Evolutionary conservation across 1,139 yeast genomes (phyloP).

Genomic region (Blastobotrys apis): DNA sequence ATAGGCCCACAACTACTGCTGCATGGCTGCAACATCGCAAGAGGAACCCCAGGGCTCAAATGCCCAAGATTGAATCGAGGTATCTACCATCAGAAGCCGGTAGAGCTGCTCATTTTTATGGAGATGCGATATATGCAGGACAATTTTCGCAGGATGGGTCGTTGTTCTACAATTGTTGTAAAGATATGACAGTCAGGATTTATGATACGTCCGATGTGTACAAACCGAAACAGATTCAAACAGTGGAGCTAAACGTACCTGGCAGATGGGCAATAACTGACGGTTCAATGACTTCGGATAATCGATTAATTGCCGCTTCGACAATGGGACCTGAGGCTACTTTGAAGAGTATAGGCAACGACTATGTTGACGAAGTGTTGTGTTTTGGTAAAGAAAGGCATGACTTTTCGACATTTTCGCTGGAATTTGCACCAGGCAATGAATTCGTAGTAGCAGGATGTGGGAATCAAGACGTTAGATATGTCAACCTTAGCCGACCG

Average conservation of each 20-base stretch:
- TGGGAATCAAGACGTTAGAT: slow-evolving; percentile 6
- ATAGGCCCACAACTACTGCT: too few species aligned
- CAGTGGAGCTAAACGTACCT: slow-evolving; percentile 14
- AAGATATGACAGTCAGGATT: slow-evolving; percentile 28
- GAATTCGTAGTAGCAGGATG: slow-evolving; percentile 3
- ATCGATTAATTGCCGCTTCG: slow-evolving; percentile 23
- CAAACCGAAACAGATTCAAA: slow-evolving; percentile 21
- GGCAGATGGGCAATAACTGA: slow-evolving; percentile 35
- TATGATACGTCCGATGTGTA: slow-evolving; percentile 25
- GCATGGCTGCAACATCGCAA: neutral
- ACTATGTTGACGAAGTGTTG: slow-evolving; percentile 9
- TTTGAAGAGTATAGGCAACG: slow-evolving; percentile 9
- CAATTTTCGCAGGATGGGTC: slow-evolving; percentile 31
- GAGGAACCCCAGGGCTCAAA: neutral
- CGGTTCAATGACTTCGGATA: slow-evolving; percentile 28
- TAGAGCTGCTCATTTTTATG: slow-evolving; percentile 18
- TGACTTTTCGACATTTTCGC: slow-evolving; percentile 4
- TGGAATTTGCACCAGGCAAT: slow-evolving; percentile 5
- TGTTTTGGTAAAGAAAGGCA: neutral
- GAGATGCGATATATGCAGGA: slow-evolving; percentile 31
- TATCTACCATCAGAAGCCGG: slow-evolving; percentile 21
- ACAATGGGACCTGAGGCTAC: slow-evolving; percentile 24
- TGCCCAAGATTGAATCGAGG: slow-evolving; percentile 13
- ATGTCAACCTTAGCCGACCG: neutral
- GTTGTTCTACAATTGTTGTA: slow-evolving; percentile 28